Base-by-base conservation (phyloP, 2,329 filamentous ascomycete species). In the Paracamarosporium sp. region DNA sequence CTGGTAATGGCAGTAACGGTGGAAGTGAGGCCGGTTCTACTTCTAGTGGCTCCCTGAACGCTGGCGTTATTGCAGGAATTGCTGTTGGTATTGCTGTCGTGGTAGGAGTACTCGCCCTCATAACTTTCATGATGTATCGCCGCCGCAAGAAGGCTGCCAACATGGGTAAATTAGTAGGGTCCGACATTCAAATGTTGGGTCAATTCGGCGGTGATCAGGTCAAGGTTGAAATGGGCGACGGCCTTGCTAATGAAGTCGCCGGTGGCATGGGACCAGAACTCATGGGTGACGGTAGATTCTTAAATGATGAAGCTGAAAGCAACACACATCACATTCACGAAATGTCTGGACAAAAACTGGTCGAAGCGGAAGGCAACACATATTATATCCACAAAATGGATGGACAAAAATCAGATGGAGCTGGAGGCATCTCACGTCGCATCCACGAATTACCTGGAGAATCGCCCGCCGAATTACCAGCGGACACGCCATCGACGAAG, bases 61-160 rank as follows among this genome's bases (percentile, higher is more conserved):
- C 63, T 8, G 66, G 68, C 40, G 64, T 64, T 35, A 72, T 68
- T 30, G 69, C 54, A 20, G 70, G 70, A n/a, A 70, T 71, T 20
- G 68, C 61, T 13, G 59, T 70, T 7, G 69, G 66, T 11, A 62
- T 53, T n/a, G 50, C 48, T 25, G 64, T 45, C 1, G 56, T 65
- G 3, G 25, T 44, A 7, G 15, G 17, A 22, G 38, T 46, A 6
- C 25, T 55, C 27, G 44, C 30, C 12, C 27, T 58, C 12, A 46
- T 53, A 8, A 46, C 61, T n/a, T 65, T 64, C 60, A 50, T 67
- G 8, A 43, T 64, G 5, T 57, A 61, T n/a, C n/a, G n/a, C 41
- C 62, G 65, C 31, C 61, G 63, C 43, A 58, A 53, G 22, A 59
- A 56, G 27, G 17, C 27, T 20, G 47, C 50, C 24, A 47, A 45